Conservation (phyloP, 2,329 filamentous ascomycete genomes). For the Zopfia rhizophila region DNA sequence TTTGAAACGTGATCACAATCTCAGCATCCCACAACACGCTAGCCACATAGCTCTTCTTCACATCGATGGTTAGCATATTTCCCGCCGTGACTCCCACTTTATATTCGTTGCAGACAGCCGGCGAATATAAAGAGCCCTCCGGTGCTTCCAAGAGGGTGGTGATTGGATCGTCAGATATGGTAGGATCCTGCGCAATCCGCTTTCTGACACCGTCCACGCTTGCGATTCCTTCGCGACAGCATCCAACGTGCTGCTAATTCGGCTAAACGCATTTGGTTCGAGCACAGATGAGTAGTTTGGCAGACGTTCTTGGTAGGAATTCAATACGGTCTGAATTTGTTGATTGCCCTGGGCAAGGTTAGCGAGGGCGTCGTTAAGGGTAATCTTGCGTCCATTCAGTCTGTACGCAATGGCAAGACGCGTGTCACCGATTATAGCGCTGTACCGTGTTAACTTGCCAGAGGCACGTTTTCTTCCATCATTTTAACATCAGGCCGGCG, state of each 20-base stretch:
- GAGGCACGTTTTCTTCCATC: slow-evolving; percentile 24
- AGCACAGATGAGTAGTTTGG: slow-evolving; percentile 15
- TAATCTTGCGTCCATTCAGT: slow-evolving; percentile 35
- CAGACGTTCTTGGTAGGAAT: slow-evolving; percentile 23
- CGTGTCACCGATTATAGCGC: slow-evolving; percentile 21
- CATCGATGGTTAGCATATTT: slow-evolving; percentile 12
- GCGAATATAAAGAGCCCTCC: slow-evolving; percentile 6
- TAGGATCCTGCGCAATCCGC: slow-evolving; percentile 18
- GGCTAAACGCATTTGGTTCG: slow-evolving; percentile 10
- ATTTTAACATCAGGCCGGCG: slow-evolving; percentile 16
- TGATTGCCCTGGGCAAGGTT: slow-evolving; percentile 29
- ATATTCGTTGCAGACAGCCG: slow-evolving; percentile 26
- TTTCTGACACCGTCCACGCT: slow-evolving; percentile 25
- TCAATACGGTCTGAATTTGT: slow-evolving; percentile 23
- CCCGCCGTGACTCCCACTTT: slow-evolving; percentile 7
- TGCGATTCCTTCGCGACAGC: slow-evolving; percentile 20
- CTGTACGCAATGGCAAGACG: slow-evolving; percentile 39
- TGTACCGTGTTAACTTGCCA: slow-evolving; percentile 24
- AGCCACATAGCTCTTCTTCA: slow-evolving; percentile 7
- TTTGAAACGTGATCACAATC: not conserved
- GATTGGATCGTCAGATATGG: slow-evolving; percentile 32
- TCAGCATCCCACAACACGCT: slow-evolving; percentile 5
- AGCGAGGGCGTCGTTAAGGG: slow-evolving; percentile 25
- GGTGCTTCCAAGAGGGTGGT: slow-evolving; percentile 27
- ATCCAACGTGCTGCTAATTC: slow-evolving; percentile 21